Conservation (phyloP, 306 rosid species). For the Vigna radiata region DNA sequence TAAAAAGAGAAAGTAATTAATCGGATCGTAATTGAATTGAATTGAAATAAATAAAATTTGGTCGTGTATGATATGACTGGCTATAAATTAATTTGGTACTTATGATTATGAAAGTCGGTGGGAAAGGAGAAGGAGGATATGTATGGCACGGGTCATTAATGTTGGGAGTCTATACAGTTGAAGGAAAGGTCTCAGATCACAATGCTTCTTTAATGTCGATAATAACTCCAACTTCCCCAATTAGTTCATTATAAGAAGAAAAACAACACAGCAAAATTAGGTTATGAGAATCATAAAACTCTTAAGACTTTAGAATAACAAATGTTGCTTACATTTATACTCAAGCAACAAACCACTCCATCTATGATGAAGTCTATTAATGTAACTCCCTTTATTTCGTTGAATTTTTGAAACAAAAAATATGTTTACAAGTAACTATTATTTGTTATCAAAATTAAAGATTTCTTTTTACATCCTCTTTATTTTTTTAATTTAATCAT, state of each 20-base stretch:
- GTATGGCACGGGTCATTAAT: constrained; percentile 60
- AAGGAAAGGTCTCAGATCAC: constrained; percentile 67
- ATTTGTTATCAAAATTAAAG: no score
- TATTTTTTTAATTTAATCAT: no score
- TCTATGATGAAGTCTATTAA: no score
- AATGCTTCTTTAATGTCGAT: constrained; percentile 57
- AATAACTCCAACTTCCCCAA: constrained; percentile 80
- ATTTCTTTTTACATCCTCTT: no score
- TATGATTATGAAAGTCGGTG: constrained; percentile 73
- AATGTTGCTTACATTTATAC: neutral
- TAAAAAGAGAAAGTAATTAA: constrained; percentile 5
- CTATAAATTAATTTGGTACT: constrained; percentile 48
- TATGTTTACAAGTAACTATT: no score
- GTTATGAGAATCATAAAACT: neutral
- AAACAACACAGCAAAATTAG: neutral
- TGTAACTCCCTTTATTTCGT: no score
- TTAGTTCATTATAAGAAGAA: constrained; percentile 55
- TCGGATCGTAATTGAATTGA: constrained; percentile 8
- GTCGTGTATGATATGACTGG: constrained; percentile 16
- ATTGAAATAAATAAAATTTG: neutral
- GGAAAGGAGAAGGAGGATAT: constrained; percentile 45
- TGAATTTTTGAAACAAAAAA: no score
- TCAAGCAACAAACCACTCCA: no score
- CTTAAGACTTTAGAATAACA: neutral
- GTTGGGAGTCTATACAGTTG: constrained; percentile 70